Evolutionary conservation across 768 basidiomycete species (phyloP).

Genomic region (Boletus rubroflammeus): DNA sequence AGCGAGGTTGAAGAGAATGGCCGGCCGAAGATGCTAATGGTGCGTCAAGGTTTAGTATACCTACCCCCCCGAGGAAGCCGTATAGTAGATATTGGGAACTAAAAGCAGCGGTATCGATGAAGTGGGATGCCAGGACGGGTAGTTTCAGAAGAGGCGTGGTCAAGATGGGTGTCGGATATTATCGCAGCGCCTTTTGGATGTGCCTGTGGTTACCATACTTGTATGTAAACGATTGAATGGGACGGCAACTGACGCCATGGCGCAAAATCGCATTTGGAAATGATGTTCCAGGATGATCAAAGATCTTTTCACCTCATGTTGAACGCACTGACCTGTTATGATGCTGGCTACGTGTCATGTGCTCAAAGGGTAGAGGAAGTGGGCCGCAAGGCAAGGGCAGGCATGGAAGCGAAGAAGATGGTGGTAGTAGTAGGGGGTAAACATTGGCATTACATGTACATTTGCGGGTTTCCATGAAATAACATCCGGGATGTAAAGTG

Average conservation of each 20-base stretch:
- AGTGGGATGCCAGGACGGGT: constrained; percentile 12
- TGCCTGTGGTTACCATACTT: constrained; percentile 26
- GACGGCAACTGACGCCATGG: constrained; percentile 25
- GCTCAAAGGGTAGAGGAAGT: constrained; percentile 25
- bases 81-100: constrained; percentile 9
- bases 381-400: constrained; percentile 19
- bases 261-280: constrained; percentile 23
- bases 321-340: constrained; percentile 32
- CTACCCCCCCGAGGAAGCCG: constrained; percentile 15
- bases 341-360: constrained; percentile 25
- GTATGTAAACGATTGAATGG: constrained; percentile 26
- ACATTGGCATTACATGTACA: constrained; percentile 12
- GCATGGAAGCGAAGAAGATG: constrained; percentile 25
- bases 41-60: constrained; percentile 12
- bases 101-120: constrained; percentile 26
- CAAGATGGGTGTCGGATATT: constrained; percentile 31
- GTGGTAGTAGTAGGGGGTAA: constrained; percentile 18
- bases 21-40: constrained; percentile 12
- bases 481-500: constrained; percentile 28
- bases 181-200: constrained; percentile 22
- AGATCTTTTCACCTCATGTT: constrained; percentile 32
- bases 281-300: constrained; percentile 27
- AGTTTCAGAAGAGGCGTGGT: constrained; percentile 22
- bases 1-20: constrained; percentile 8
- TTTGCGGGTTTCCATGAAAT: constrained; percentile 8